phyloP scores from a whole-genome alignment of 495 filamentous ascomycete genomes.

The Evansstolkia leycettana region DNA sequence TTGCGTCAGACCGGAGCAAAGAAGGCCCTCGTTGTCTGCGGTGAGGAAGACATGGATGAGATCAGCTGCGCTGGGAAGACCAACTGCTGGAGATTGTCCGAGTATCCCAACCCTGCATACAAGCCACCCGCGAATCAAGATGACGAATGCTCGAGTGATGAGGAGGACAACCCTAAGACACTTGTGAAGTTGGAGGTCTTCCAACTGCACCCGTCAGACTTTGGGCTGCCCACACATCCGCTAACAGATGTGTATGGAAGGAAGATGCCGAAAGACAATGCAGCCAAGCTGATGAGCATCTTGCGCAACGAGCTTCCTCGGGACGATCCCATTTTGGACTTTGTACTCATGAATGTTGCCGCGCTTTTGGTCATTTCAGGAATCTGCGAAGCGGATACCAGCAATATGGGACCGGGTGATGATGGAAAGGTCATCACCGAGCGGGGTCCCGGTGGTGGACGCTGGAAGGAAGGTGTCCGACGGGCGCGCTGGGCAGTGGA shows the following conservation, averaged over 20 bases:
- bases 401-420: slow-evolving; percentile 63
- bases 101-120: slow-evolving; percentile 35
- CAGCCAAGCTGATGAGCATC: slow-evolving; percentile 66
- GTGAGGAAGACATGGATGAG: slow-evolving; percentile 90
- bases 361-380: slow-evolving; percentile 74
- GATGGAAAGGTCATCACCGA: slow-evolving; percentile 64
- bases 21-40: slow-evolving; percentile 87
- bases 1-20: slow-evolving; percentile 60
- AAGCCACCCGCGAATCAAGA: slow-evolving; percentile 12
- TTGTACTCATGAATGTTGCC: slow-evolving; percentile 88
- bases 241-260: slow-evolving; percentile 69
- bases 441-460: slow-evolving; percentile 65
- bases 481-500: slow-evolving; percentile 71
- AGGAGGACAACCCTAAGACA: slow-evolving; percentile 27
- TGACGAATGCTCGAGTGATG: slow-evolving; percentile 24
- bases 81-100: slow-evolving; percentile 72
- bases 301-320: slow-evolving; percentile 56
- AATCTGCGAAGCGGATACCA: slow-evolving; percentile 70
- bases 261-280: slow-evolving; percentile 75
- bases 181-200: slow-evolving; percentile 58
- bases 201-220: slow-evolving; percentile 63
- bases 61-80: slow-evolving; percentile 78
- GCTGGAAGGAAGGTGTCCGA: slow-evolving; percentile 89
- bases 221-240: slow-evolving; percentile 67
- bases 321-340: slow-evolving; percentile 79